Base-by-base conservation (phyloP, 2,329 filamentous ascomycete genomes). In the Hymenoscyphus fraxineus region DNA sequence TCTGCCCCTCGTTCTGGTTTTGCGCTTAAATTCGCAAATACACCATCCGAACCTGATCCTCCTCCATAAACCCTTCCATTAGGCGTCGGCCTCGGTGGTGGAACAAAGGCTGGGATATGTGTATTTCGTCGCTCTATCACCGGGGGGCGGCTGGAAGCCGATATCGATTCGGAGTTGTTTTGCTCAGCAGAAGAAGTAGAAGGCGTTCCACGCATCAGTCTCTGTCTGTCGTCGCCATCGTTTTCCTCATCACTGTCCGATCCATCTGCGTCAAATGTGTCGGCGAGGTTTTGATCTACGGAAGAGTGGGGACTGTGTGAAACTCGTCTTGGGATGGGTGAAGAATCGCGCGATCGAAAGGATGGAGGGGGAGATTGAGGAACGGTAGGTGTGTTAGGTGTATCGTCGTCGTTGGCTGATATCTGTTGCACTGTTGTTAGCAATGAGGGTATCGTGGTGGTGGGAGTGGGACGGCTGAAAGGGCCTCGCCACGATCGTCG, bases 21-120 rank as follows among this genome's bases (percentile, higher is more conserved):
- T 15, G 95, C 95, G 70, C 87, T 92, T 70, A 99, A 79, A 76
- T 99, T 99, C 62, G 94, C 95, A 79, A 97, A 99, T 32, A 99
- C 95, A 66, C 95, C 95, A 77, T 98, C 95, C 59, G 92, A 93
- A 62, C 90, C 88, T n/a, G 88, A 85, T 31, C 88, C 89, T 61
- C 89, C 86, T 55, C 92, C 90, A 66, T 92, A 87, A 1, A 90
- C 83, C 67, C 85, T 80, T 6, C 72, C 72, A 47, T 47, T 47
- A 47, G 41, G 41, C 13, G 67, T 68, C 4, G 68, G 64, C 27
- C 64, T 66, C 63, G 69, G 60, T 66, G 71, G 69, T 66, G 71
- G 68, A 6, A 64, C 61, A 66, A 73, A 75, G 13, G 67, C 64
- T 7, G 73, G 73, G 22, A 75, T 51, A 61, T 68, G 67, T 16